Base-by-base conservation (phyloP, 371 early-diverging fungal species). In the Nematocida homosporus region DNA sequence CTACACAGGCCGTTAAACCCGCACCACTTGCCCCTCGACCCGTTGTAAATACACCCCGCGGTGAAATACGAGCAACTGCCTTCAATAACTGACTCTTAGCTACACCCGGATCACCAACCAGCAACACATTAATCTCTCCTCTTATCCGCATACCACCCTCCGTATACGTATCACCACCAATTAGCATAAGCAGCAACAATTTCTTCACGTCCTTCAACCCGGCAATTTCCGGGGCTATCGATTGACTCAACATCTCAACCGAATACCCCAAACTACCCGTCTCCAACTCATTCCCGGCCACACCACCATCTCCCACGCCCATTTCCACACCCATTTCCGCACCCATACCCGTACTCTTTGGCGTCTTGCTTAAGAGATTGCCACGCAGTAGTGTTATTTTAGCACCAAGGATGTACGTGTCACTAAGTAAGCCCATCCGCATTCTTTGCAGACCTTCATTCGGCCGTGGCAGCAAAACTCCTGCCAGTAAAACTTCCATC, bases 171-270 rank as follows among this genome's bases (percentile, higher is more conserved):
- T 95, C 95, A 78, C 97, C 94, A 34, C 97, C 96, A 79, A 96
- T 83, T 75, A 97, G 85, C 84, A 93, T 93, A 68, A 98, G 86
- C 61, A 97, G 82, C 42, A 98, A 85, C 37, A 97, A 94, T 81
- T 93, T 92, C 85, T 98, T 98, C 64, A 98, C 89, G 56, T 93
- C 92, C 35, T 92, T 90, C 84, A 97, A 93, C 84, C 93, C 96
- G 83, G 90, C 95, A 38, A 97, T 93, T 68, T 91, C 90, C 1
- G 97, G 97, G 1, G 97, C 94, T 64, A 98, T 88, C 64, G 90
- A 27, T 88, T 89, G 40, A 91, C 86, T 75, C 88, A 91, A 52
- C 86, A 83, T 80, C 90, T 92, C 76, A 87, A 72, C n/a, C 34
- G 51, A 30, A 41, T 34, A 6, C 30, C 18, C 59, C 66, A 5